Base-by-base conservation (phyloP, 768 basidiomycete genomes). In the Psilocybe sp. region DNA sequence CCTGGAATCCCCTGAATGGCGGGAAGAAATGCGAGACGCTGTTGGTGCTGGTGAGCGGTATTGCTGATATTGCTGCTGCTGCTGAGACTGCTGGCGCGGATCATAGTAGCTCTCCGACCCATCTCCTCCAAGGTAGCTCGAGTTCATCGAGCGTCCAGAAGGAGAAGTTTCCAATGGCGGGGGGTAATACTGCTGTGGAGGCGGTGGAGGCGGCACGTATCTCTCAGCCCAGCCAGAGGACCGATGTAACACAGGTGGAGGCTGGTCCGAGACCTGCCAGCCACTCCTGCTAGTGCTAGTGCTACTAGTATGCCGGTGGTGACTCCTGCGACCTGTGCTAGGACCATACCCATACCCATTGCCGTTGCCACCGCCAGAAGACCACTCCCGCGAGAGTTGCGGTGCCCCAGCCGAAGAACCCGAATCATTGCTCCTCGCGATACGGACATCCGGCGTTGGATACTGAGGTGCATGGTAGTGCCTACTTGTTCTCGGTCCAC, bases 351-450 rank as follows among this genome's bases (percentile, higher is more conserved):
- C 23, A 4, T 3, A 4, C 23, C 23, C n/a, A n/a, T n/a, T n/a
- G n/a, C n/a, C n/a, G n/a, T n/a, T 28, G 23, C 23, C 23, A 28
- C 23, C 23, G 23, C 23, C 23, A 28, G 23, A 28, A 28, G 23
- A 28, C 23, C 23, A 28, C 23, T 28, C 23, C 23, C 23, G 23
- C 23, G 49, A 50, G 32, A 31, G n/a, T 19, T 18, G 12, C 9
- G 54, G 47, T 6, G 44, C 35, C 36, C 50, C 53, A 35, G 47
- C 35, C 4, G 43, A 53, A 20, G 38, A 32, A 18, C 53, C 51
- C 15, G 51, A 53, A 32, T 18, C 46, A 44, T 58, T 47, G 49
- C 57, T 59, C 40, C 57, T 51, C 34, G 55, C 52, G 35, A 55
- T 49, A 37, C 48, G 47, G 34, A 51, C 45, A 44, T 55, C 49